Evolutionary conservation across 805 yeast species (phyloP).

Genomic region (Kodamaea jinghongensis): DNA sequence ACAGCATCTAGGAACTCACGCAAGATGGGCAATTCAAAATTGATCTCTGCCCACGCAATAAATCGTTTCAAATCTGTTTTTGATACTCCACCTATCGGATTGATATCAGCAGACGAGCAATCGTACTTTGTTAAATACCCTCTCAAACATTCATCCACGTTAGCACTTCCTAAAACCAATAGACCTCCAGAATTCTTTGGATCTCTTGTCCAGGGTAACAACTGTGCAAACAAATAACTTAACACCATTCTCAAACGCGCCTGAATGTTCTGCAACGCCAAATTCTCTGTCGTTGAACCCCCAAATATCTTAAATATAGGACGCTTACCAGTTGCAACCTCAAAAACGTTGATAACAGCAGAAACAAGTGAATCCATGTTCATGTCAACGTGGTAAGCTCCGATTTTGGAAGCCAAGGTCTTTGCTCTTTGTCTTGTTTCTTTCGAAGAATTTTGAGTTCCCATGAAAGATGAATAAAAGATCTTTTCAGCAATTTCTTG

Average conservation of each 20-base stretch:
- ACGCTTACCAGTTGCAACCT: constrained; percentile 82
- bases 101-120: constrained; percentile 94
- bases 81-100: constrained; percentile 98
- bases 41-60: constrained; percentile 70
- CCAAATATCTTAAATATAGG: constrained; percentile 93
- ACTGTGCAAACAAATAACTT: constrained; percentile 88
- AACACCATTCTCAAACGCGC: constrained; percentile 95
- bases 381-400: constrained; percentile 86
- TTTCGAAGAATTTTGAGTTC: constrained; percentile 84
- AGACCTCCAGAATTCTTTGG: constrained; percentile 63
- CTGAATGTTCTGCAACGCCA: constrained; percentile 95
- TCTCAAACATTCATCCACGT: constrained; percentile 93
- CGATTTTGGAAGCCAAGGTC: constrained; percentile 68
- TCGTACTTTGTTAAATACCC: constrained; percentile 97
- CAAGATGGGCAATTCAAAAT: constrained; percentile 75
- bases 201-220: constrained; percentile 92
- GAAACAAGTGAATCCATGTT: constrained; percentile 85
- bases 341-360: constrained; percentile 73
- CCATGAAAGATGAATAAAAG: constrained; percentile 94
- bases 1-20: constrained; percentile 81
- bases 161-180: constrained; percentile 91
- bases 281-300: constrained; percentile 85
- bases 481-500: constrained; percentile 71
- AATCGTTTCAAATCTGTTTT: constrained; percentile 88
- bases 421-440: constrained; percentile 86